These are phyloP conservation scores for Carex littledalei DNA, from an alignment of 176 grass and related monocot species.

Conservation along the genomic window DNA sequence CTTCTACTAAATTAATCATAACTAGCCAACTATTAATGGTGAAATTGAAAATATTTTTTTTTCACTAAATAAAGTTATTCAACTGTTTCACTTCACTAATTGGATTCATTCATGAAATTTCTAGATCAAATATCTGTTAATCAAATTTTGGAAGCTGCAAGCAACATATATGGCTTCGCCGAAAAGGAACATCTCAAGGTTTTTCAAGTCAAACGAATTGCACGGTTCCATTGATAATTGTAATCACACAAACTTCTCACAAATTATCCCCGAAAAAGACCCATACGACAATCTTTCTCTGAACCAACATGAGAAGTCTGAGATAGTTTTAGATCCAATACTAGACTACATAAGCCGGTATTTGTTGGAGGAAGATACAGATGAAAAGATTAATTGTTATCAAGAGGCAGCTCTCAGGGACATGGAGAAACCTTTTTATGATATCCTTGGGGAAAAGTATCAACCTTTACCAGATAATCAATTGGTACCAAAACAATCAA, in stretches of 20 bases:
- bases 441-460: conserved; percentile 33
- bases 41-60: no score
- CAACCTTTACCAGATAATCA: background rate
- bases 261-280: background rate
- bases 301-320: background rate
- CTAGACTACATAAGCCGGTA: conserved; percentile 32
- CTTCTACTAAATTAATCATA: background rate
- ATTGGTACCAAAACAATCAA: background rate
- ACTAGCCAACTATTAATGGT: no score
- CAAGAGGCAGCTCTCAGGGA: conserved; percentile 14
- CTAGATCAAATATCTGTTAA: background rate
- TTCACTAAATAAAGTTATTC: no score
- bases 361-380: conserved; percentile 47
- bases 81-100: no score
- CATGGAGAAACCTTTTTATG: conserved; percentile 34
- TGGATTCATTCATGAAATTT: background rate
- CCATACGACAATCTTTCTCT: background rate
- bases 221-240: background rate
- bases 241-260: background rate
- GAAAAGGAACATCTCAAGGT: background rate
- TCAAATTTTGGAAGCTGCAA: background rate
- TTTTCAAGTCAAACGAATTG: background rate
- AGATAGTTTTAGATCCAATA: background rate
- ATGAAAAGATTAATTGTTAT: conserved; percentile 27
- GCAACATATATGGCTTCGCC: background rate